phyloP scores from a whole-genome alignment of 495 filamentous ascomycete genomes.

The Umbilicaria muhlenbergii region DNA sequence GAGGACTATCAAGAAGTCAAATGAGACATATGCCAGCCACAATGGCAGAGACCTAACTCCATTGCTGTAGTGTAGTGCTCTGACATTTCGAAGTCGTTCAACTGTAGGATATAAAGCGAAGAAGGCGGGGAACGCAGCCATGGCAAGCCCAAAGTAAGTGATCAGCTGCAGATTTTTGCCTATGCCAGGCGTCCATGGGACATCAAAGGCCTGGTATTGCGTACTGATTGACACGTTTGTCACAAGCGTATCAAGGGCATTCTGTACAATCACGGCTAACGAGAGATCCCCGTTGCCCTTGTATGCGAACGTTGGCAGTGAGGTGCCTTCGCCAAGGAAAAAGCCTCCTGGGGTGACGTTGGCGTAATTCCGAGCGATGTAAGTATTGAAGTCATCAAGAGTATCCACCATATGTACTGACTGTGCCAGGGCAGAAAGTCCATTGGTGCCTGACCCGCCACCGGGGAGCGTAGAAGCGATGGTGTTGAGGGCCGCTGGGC shows the following conservation, averaged over 20 bases:
- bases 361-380: constrained; percentile 40
- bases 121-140: constrained; percentile 65
- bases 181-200: constrained; percentile 42
- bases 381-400: constrained; percentile 48
- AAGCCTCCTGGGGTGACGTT: constrained; percentile 63
- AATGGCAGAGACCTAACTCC: constrained; percentile 56
- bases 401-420: constrained; percentile 44
- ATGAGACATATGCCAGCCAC: constrained; percentile 62
- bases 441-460: constrained; percentile 3
- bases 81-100: constrained; percentile 60
- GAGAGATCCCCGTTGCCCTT: constrained; percentile 31
- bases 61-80: constrained; percentile 77
- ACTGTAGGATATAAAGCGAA: constrained; percentile 74
- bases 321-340: constrained; percentile 44
- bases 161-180: constrained; percentile 66
- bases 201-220: constrained; percentile 53
- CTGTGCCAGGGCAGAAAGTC: constrained; percentile 7
- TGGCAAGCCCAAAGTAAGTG: constrained; percentile 61
- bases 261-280: constrained; percentile 51
- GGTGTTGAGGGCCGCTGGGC: constrained; percentile 19
- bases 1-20: constrained; percentile 61
- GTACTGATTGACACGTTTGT: constrained; percentile 50
- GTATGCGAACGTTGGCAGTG: constrained; percentile 45
- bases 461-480: constrained; percentile 25
- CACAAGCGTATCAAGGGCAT: constrained; percentile 49